A percentile compares a stretch with the other conserved stretches of the same genome.
Conservation (phyloP, 768 basidiomycete genomes). For the Suillus ampliporus region DNA sequence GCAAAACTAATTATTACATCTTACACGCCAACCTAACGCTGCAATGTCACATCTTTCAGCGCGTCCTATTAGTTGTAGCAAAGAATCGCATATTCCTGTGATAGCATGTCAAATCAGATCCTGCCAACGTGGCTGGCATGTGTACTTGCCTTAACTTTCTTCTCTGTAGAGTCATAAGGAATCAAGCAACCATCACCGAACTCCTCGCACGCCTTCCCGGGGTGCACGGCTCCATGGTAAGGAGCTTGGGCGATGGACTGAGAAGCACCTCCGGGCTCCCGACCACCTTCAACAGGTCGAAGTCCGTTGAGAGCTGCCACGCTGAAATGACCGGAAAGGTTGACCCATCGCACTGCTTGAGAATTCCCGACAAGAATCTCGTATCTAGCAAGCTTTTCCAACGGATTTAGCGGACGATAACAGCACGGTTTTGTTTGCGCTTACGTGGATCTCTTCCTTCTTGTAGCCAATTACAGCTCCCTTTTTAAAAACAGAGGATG, state of each 20-base stretch:
- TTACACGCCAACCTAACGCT: neutral
- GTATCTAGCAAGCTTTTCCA: constrained; percentile 58
- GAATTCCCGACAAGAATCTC: constrained; percentile 75
- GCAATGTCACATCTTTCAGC: neutral
- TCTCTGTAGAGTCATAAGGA: constrained; percentile 57
- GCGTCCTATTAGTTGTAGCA: constrained; percentile 36
- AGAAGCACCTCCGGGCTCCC: constrained; percentile 62
- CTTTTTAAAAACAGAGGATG: constrained; percentile 58
- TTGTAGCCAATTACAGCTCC: constrained; percentile 70
- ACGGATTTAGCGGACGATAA: neutral
- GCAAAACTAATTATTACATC: constrained; percentile 1
- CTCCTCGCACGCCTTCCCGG: constrained; percentile 67
- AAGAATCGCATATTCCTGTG: constrained; percentile 48
- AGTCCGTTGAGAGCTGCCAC: constrained; percentile 44
- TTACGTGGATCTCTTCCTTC: constrained; percentile 63
- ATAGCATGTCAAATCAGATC: constrained; percentile 1
- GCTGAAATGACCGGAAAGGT: constrained; percentile 51
- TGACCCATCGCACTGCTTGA: constrained; percentile 63
- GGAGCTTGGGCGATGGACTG: constrained; percentile 67
- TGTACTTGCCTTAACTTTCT: constrained; percentile 51
- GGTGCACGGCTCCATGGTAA: constrained; percentile 55
- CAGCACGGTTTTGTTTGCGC: constrained; percentile 15
- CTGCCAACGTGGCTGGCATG: neutral
- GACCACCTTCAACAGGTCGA: constrained; percentile 70
- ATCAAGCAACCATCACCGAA: constrained; percentile 62